Conservation (phyloP, 371 early-diverging fungal species). For the Rhizomucor miehei region DNA sequence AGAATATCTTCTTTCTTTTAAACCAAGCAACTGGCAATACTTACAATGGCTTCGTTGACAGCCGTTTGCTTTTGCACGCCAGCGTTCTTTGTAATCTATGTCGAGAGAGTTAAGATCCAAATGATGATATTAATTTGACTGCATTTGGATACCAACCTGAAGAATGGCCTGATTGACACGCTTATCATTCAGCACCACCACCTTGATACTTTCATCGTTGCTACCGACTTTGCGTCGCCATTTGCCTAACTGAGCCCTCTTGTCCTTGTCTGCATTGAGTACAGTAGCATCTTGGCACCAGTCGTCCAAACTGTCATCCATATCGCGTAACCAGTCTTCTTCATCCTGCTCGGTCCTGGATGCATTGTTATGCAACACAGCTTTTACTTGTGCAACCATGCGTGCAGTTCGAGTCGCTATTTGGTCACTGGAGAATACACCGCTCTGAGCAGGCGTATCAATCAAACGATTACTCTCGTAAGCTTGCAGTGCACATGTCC, state of each 20-base stretch:
- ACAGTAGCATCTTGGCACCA: conserved; percentile 43
- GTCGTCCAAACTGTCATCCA: conserved; percentile 46
- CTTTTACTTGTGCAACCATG: conserved; percentile 39
- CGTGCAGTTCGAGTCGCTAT: conserved; percentile 31
- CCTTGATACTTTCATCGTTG: conserved; percentile 43
- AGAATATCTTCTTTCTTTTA: no score
- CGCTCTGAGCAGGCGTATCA: conserved; percentile 34
- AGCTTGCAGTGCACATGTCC: conserved; percentile 35
- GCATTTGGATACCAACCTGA: conserved; percentile 19
- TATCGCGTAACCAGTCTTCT: conserved; percentile 42
- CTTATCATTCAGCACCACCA: conserved; percentile 48
- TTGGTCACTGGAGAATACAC: conserved; percentile 33
- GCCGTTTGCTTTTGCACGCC: conserved; percentile 49
- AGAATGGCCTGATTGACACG: conserved; percentile 43
- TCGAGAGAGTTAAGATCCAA: neutral
- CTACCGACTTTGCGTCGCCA: conserved; percentile 48
- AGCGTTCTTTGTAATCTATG: conserved; percentile 43
- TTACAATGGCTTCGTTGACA: conserved; percentile 42
- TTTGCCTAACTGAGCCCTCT: conserved; percentile 35
- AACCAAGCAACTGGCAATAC: neutral
- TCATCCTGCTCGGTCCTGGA: conserved; percentile 20
- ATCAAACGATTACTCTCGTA: conserved; percentile 21
- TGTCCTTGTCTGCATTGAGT: conserved; percentile 21
- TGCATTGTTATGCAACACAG: conserved; percentile 8
- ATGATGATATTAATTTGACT: no score